A percentile compares a stretch with the other conserved stretches of the same genome.
phyloP scores from a whole-genome alignment of 495 filamentous ascomycete genomes.

The Hypoxylon subgilvum region DNA sequence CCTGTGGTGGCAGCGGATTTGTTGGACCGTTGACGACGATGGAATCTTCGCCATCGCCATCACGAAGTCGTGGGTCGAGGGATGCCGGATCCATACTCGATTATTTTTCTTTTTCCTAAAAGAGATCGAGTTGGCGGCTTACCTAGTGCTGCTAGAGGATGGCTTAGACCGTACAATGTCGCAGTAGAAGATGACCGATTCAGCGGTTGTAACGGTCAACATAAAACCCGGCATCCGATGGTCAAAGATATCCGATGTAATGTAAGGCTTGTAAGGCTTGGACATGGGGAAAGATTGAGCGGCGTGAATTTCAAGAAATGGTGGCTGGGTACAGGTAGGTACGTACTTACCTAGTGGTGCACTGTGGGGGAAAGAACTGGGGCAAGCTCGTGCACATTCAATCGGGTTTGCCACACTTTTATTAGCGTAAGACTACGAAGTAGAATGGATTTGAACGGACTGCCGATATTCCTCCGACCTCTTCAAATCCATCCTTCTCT shows the following conservation, averaged over 20 bases:
- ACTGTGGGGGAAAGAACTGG: too few relatives aligned
- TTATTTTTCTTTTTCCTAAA: constrained; percentile 14
- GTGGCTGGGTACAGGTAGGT: neutral
- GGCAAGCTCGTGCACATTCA: too few relatives aligned
- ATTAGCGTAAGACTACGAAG: too few relatives aligned
- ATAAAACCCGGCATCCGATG: constrained; percentile 39
- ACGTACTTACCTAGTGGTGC: neutral
- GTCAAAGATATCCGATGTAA: too few relatives aligned
- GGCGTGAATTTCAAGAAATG: neutral
- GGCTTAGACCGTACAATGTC: constrained; percentile 32
- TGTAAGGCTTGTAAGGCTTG: neutral
- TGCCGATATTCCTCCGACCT: too few relatives aligned
- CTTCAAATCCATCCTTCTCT: too few relatives aligned
- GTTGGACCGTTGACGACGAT: constrained; percentile 28
- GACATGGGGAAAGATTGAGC: neutral
- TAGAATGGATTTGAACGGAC: too few relatives aligned
- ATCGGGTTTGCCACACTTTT: too few relatives aligned
- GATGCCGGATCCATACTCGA: constrained; percentile 36
- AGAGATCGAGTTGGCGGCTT: constrained; percentile 28
- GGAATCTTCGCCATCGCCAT: constrained; percentile 36
- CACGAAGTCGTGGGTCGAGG: constrained; percentile 40
- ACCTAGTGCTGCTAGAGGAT: constrained; percentile 26
- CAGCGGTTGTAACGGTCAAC: constrained; percentile 39
- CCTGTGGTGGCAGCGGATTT: constrained; percentile 9
- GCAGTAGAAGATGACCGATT: constrained; percentile 31